A percentile compares a stretch with the other conserved stretches of the same genome.
phyloP scores from a whole-genome alignment of 495 filamentous ascomycete genomes.

The Penicillium steckii region DNA sequence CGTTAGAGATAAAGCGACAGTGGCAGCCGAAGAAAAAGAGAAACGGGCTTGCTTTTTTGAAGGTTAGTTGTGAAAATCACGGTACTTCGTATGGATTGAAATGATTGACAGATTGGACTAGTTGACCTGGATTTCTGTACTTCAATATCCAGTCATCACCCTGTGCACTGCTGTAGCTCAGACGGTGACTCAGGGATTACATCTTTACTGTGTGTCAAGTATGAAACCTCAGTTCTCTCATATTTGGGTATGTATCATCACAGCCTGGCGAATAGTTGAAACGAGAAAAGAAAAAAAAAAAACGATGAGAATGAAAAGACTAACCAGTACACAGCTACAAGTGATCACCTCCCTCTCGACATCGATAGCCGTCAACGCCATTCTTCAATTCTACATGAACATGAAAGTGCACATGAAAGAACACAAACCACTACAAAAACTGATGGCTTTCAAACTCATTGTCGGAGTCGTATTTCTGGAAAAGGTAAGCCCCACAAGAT shows the following conservation, averaged over 20 bases:
- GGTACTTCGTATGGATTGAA: neutral
- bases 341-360: slow-evolving; percentile 16
- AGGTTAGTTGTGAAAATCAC: neutral
- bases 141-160: slow-evolving; percentile 21
- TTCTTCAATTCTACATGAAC: slow-evolving; percentile 14
- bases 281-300: too few species aligned
- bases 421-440: slow-evolving; percentile 11
- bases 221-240: neutral
- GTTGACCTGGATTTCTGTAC: neutral
- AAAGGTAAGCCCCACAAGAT: slow-evolving; percentile 8
- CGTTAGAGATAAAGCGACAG: slow-evolving; percentile 8
- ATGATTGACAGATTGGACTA: neutral
- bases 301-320: slow-evolving; percentile 1
- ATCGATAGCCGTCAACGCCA: slow-evolving; percentile 10
- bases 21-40: slow-evolving; percentile 6
- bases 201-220: slow-evolving; percentile 13
- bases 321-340: slow-evolving; percentile 5
- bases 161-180: slow-evolving; percentile 18
- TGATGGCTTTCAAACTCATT: slow-evolving; percentile 13
- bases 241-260: neutral
- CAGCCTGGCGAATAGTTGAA: neutral
- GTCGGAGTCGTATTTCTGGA: neutral
- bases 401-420: slow-evolving; percentile 5
- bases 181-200: slow-evolving; percentile 19
- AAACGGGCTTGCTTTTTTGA: slow-evolving; percentile 3